phyloP scores from a whole-genome alignment of 2,329 filamentous ascomycete genomes.

The Mollisia scopiformis region DNA sequence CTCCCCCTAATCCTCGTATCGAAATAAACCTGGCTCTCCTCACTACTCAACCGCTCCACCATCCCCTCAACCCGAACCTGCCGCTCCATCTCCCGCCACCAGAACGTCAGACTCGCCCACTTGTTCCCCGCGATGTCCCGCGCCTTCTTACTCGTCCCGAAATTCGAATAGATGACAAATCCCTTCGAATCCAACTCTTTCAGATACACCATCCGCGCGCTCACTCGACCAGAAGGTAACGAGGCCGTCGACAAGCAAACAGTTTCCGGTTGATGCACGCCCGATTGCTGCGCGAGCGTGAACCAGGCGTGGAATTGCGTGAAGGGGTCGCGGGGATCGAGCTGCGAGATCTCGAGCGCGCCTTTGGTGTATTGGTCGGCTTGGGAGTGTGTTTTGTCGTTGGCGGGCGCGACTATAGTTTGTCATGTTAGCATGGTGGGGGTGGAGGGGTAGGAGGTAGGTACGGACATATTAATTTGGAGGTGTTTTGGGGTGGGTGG shows the following conservation, averaged over 20 bases:
- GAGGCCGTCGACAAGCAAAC: slow-evolving; percentile 84
- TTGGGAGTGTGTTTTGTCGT: slow-evolving; percentile 58
- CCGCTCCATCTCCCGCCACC: slow-evolving; percentile 84
- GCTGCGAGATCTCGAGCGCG: slow-evolving; percentile 62
- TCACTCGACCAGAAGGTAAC: slow-evolving; percentile 83
- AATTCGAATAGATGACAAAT: slow-evolving; percentile 94
- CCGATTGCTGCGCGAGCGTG: slow-evolving; percentile 62
- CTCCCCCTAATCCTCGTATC: slow-evolving; percentile 76
- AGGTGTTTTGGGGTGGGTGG: slow-evolving; percentile 27
- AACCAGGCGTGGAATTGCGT: slow-evolving; percentile 93
- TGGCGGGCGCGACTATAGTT: slow-evolving; percentile 63
- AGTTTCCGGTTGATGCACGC: slow-evolving; percentile 79
- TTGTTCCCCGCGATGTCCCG: slow-evolving; percentile 72
- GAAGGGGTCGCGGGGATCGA: slow-evolving; percentile 66
- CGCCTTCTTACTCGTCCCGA: slow-evolving; percentile 74
- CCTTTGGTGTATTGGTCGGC: slow-evolving; percentile 77
- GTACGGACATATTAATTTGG: slow-evolving; percentile 38
- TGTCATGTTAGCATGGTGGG: background rate
- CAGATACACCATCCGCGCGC: slow-evolving; percentile 85
- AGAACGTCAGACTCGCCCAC: slow-evolving; percentile 84
- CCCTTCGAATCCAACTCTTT: slow-evolving; percentile 85
- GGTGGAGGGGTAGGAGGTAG: background rate
- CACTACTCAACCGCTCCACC: slow-evolving; percentile 65
- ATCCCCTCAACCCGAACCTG: slow-evolving; percentile 89
- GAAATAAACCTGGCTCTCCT: slow-evolving; percentile 74